phyloP scores from a whole-genome alignment of 805 yeast species.

The Wickerhamomyces silvicola region DNA sequence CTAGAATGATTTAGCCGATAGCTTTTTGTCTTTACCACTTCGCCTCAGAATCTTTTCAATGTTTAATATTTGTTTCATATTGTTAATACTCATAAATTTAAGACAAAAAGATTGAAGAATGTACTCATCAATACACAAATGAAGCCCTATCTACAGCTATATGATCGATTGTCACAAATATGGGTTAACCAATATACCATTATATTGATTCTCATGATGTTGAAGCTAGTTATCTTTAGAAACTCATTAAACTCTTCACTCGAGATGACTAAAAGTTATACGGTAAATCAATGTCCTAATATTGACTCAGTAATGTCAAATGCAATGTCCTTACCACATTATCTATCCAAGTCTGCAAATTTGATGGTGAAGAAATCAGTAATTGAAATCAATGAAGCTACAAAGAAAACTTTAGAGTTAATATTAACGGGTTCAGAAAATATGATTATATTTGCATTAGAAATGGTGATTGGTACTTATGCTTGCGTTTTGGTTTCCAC shows the following conservation, averaged over 20 bases:
- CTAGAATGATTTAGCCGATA: no score
- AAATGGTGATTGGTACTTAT: constrained; percentile 78
- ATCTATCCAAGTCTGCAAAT: constrained; percentile 50
- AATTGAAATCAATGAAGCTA: constrained; percentile 40
- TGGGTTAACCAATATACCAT: constrained; percentile 65
- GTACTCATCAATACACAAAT: background rate
- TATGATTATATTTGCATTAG: constrained; percentile 57
- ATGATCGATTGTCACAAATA: constrained; percentile 54
- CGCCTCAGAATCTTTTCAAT: no score
- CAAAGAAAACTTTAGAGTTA: constrained; percentile 36
- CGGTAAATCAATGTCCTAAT: constrained; percentile 39
- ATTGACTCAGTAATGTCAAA: constrained; percentile 33
- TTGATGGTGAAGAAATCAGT: constrained; percentile 40
- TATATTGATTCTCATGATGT: constrained; percentile 42
- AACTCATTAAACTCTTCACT: constrained; percentile 39
- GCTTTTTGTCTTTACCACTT: no score
- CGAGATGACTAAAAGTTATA: constrained; percentile 29
- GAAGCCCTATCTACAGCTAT: constrained; percentile 37
- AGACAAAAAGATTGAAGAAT: background rate
- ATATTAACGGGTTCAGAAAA: constrained; percentile 52
- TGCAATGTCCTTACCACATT: constrained; percentile 45
- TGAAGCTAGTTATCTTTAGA: constrained; percentile 57
- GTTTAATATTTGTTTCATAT: no score
- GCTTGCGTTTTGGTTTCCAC: constrained; percentile 75
- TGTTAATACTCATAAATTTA: background rate